A percentile compares a stretch with the other conserved stretches of the same genome.
Conservation (phyloP, 495 filamentous ascomycete genomes). For the Podospora tetraspora region DNA sequence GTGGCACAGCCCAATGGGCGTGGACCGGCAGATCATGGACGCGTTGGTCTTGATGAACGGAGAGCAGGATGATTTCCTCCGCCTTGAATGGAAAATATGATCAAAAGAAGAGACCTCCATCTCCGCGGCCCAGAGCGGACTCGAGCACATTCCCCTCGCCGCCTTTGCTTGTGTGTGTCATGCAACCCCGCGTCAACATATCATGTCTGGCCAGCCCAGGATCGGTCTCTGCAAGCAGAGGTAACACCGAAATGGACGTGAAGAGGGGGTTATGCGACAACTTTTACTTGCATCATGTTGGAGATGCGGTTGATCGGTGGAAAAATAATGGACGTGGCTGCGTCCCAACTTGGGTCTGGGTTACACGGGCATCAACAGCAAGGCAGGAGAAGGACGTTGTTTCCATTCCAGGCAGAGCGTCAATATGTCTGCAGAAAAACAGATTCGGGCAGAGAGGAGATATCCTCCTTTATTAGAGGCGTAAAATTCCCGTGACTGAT, state of each 20-base stretch:
- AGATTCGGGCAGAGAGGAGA: neutral
- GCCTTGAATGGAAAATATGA: neutral
- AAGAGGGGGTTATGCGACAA: neutral
- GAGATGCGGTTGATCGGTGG: neutral
- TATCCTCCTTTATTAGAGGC: neutral
- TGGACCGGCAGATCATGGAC: neutral
- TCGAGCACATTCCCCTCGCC: neutral
- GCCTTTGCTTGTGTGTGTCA: neutral
- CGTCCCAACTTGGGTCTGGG: neutral
- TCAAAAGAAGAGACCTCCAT: neutral
- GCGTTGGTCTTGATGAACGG: neutral
- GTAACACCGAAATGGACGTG: neutral
- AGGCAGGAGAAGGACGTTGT: neutral
- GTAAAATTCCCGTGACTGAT: neutral
- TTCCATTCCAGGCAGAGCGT: neutral
- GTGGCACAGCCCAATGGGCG: neutral
- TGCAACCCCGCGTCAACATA: neutral
- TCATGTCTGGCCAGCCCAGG: neutral
- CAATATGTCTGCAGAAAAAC: neutral
- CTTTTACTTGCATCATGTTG: neutral
- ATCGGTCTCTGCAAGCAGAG: neutral
- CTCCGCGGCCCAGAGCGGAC: neutral
- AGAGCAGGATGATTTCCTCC: neutral
- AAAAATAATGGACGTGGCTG: neutral
- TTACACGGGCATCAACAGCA: neutral